A percentile compares a stretch with the other conserved stretches of the same genome.
These are phyloP conservation scores for Miscanthus sacchariflorus DNA, from an alignment of 202 grass and related monocot genomes.

Conservation along the genomic window DNA sequence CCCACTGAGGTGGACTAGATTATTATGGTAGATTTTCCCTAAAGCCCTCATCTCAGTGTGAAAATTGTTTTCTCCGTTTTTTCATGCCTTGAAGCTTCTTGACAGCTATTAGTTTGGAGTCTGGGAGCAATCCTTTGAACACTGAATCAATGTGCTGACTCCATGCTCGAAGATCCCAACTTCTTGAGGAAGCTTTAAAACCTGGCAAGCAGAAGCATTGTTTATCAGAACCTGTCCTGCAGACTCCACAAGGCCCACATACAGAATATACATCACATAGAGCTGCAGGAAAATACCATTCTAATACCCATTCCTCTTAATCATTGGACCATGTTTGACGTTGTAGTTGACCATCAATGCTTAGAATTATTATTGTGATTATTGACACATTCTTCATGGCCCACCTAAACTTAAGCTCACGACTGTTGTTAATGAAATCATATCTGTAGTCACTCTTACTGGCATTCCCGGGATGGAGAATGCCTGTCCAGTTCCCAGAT, in stretches of 20 bases:
- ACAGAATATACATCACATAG: constrained; percentile 53
- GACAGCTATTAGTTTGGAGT: constrained; percentile 37
- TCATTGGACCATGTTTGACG: constrained; percentile 32
- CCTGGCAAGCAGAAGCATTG: constrained; percentile 50
- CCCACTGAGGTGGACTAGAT: constrained; percentile 38
- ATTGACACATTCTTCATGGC: constrained; percentile 19
- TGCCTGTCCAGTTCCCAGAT: constrained; percentile 58
- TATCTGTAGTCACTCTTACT: constrained; percentile 17
- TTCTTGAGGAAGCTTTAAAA: constrained; percentile 31
- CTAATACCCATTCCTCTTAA: constrained; percentile 39
- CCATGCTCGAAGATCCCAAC: constrained; percentile 51
- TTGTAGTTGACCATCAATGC: constrained; percentile 40
- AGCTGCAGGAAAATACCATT: constrained; percentile 39
- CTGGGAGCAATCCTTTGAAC: constrained; percentile 43
- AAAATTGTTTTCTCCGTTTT: constrained; percentile 45
- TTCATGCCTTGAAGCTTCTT: constrained; percentile 52
- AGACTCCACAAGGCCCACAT: constrained; percentile 58
- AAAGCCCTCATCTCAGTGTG: constrained; percentile 47
- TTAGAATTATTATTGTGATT: constrained; percentile 37
- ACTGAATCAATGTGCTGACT: constrained; percentile 52
- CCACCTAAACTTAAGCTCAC: constrained; percentile 41
- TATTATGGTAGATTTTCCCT: constrained; percentile 44
- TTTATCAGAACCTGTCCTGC: constrained; percentile 28
- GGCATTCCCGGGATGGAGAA: constrained; percentile 32
- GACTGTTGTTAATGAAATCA: constrained; percentile 33